These are phyloP conservation scores for Entoloma clypeatum DNA, from an alignment of 1,284 basidiomycete genomes.

Conservation along the genomic window DNA sequence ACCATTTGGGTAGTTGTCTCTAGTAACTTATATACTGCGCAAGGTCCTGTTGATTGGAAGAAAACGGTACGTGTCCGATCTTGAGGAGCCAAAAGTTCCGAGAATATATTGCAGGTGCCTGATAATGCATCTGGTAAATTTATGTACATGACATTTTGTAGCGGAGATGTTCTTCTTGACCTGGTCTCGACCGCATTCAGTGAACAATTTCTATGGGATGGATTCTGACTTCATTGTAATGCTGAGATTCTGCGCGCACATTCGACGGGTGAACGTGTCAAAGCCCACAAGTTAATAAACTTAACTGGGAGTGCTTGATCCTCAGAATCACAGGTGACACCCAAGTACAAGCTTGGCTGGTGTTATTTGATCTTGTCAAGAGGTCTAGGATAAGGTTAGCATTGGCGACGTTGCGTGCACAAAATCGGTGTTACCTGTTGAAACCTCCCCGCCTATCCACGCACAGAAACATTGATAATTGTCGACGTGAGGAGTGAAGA, in stretches of 20 bases:
- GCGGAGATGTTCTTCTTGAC: too few relatives aligned
- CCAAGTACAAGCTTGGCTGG: constrained; percentile 4
- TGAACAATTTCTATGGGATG: too few relatives aligned
- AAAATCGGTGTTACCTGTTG: constrained; percentile 61
- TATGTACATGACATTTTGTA: too few relatives aligned
- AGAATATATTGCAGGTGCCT: too few relatives aligned
- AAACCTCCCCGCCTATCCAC: constrained; percentile 84
- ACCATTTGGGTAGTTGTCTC: too few relatives aligned
- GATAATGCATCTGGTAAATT: too few relatives aligned
- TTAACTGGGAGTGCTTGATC: constrained; percentile 14
- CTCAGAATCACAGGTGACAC: not conserved
- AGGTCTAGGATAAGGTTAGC: constrained; percentile 36
- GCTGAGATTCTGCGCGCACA: constrained; percentile 16
- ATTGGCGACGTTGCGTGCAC: constrained; percentile 12
- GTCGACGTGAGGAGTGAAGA: constrained; percentile 1
- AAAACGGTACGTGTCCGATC: too few relatives aligned
- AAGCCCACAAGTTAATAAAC: constrained; percentile 23
- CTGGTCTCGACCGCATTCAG: too few relatives aligned
- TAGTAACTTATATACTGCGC: too few relatives aligned
- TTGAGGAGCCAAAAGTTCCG: too few relatives aligned
- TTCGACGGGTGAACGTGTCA: constrained; percentile 19
- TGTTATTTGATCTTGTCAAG: constrained; percentile 53
- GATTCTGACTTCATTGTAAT: too few relatives aligned
- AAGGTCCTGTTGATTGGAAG: too few relatives aligned
- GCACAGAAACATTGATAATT: constrained; percentile 12